Base-by-base conservation (phyloP, 1,284 basidiomycete species). In the Trichosporon coremiiforme region DNA sequence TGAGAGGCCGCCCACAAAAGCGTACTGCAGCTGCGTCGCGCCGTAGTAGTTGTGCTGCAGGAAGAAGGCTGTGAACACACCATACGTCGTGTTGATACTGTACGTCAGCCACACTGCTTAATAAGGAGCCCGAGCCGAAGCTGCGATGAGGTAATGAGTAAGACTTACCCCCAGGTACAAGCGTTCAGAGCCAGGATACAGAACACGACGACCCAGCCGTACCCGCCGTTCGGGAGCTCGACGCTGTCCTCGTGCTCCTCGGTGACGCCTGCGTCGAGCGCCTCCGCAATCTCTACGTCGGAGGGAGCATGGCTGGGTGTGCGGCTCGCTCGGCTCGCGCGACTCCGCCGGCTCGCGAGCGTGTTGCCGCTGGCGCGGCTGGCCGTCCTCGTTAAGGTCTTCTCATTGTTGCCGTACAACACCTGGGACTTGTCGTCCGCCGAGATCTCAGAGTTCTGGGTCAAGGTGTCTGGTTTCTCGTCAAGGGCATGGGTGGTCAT, bases 1-100 rank as follows among this genome's bases (percentile, higher is more conserved):
- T 1, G 77, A 77, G 53, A 85, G 73, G 8, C 85, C 84, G 35
- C 84, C 84, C 6, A 85, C 80, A 76, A 83, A 85, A 7, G 84
- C 84, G 66, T 85, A 85, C 20, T 81, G 76, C 64, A 84, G 79
- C 77, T 25, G 83, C 77, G 33, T 78, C 81, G 29, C 81, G 75
- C 6, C 75, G 64, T 84, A 85, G 72, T 83, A 83, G 74, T 84
- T 80, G 74, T 84, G 76, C 31, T 81, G 67, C 17, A 81, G 75
- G 68, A 84, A 85, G 71, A 81, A 84, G 12, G 83, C 76, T 6
- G 83, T 77, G 75, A 81, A 85, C n/a, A 85, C 82, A 20, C 84
- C 84, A 63, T 84, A 85, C 4, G 83, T 83, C 8, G 83, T 84
- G 71, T 85, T 85, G 70, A 82, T 76, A 22, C 84, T 84, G 83